Evolutionary conservation across 352 stramenopile species (phyloP).

Genomic region (Phytopythium oedochilum): DNA sequence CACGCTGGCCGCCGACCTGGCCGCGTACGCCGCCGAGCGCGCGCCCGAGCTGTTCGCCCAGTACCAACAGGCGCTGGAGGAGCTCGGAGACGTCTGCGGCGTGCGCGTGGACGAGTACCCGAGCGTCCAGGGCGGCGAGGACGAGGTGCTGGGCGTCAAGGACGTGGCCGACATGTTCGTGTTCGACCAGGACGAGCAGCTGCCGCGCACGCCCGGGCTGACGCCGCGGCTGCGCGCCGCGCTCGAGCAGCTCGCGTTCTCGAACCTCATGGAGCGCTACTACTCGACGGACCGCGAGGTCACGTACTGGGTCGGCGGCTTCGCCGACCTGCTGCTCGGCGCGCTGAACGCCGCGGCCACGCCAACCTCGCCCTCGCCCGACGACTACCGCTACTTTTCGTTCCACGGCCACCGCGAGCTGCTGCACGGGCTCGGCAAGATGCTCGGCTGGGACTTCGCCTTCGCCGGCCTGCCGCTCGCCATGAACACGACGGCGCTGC

Average conservation of each 20-base stretch:
- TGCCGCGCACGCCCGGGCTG: constrained; percentile 49
- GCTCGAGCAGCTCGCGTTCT: constrained; percentile 70
- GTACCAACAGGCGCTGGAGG: constrained; percentile 50
- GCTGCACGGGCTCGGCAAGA: constrained; percentile 71
- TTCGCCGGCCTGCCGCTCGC: constrained; percentile 62
- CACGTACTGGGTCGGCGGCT: constrained; percentile 83
- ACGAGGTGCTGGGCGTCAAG: constrained; percentile 74
- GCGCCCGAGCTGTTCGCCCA: constrained; percentile 50
- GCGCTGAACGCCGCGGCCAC: constrained; percentile 55
- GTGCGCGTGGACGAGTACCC: constrained; percentile 56
- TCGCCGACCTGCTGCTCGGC: constrained; percentile 56
- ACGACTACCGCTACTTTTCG: constrained; percentile 72
- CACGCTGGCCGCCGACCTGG: constrained; percentile 45
- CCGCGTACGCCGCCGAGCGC: constrained; percentile 47
- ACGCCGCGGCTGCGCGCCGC: constrained; percentile 42
- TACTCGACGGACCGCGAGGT: constrained; percentile 73
- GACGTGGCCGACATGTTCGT: constrained; percentile 83
- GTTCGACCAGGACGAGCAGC: constrained; percentile 65
- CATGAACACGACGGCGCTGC: constrained; percentile 58
- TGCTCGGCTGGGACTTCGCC: constrained; percentile 73
- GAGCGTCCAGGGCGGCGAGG: constrained; percentile 51
- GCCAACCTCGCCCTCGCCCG: constrained; percentile 32
- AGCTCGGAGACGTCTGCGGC: constrained; percentile 52
- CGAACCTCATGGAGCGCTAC: constrained; percentile 84
- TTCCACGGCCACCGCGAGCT: constrained; percentile 82